Evolutionary conservation across 306 rosid species (phyloP), one percentile per base, ranked within the genome.

Genomic region (Gillenia trifoliata): DNA sequence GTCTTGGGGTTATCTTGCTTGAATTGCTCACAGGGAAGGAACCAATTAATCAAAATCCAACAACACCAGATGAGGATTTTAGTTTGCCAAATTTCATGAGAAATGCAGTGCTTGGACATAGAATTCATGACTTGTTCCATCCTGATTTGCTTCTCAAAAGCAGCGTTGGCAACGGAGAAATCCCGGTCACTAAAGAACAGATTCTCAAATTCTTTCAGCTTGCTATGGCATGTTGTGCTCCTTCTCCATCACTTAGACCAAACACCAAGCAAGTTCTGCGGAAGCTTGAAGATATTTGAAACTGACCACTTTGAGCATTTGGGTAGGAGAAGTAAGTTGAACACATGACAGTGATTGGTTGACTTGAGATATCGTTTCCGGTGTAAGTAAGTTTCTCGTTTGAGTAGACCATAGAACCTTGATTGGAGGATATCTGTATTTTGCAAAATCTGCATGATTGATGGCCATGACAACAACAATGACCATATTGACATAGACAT

Each of bases 21-120:
- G 99, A 95, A 78, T 76, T 95, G 49, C 89, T 95, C 34, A 89
- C 98, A 1, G 88, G 98, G 72, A 90, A 88, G 75, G 97, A 95
- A 60, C 91, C 96, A 13, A 81, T 88, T 76, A 86, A 87, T 26
- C 91, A 85, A 67, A 87, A 89, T 28, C 90, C 96, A 1, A 90
- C 97, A 0, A 81, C 90, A 31, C 89, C 96, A 1, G 93, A 90
- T 59, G 97, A 90, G 82, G 97, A 92, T 80, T 92, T 90, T 84
- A 89, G 87, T 79, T 64, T 95, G 83, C 97, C 99, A 36, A 79
- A 89, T 81, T 83, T 87, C 60, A 89, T 95, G 91, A 74, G 96
- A 78, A 90, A 84, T 73, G 93, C 97, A 1, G 89, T 87, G 12
- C 88, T 92, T 49, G 96, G 88, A 63, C 92, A 86, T 22, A 85